Evolutionary conservation across 805 yeast genomes (phyloP), one percentile per base, ranked within the genome.

Genomic region (Jamesozyma piceae): DNA sequence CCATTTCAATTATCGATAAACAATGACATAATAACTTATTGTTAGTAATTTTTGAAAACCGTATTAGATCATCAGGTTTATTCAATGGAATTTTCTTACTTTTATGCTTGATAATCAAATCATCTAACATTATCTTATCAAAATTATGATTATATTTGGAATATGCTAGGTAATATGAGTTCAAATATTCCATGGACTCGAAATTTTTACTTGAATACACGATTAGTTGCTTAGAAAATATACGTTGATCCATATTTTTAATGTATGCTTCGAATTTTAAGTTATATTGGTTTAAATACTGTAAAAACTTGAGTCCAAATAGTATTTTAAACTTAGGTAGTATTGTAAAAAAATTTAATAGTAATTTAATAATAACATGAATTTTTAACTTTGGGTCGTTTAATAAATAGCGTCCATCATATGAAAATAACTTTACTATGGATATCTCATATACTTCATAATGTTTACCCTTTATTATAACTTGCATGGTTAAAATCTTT

Each of bases 231-330:
- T 39, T 45, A 31, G 47, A 43, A 34, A 57, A 60, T 17, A 43
- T 31, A 1, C 20, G 17, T 10, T 28, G 27, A 19, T 45, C 42
- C 42, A 55, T 47, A 31, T 57, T 55, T 24, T 52, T 58, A 27
- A 60, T 51, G 32, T 49, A 59, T 4, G 38, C 27, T 11, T 49
- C 49, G 36, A 55, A 54, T 8, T 41, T 26, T 14, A 59, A 41
- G 15, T 53, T 48, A 39, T 46, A 59, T 34, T 52, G 53, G 15
- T 42, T 39, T n/a, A 56, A 41, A 24, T 60, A 60, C 39, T 60
- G 59, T 17, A 59, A 43, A 44, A 60, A 52, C 45, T 62, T 62
- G 38, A 62, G 35, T 3, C 61, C 63, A 37, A 57, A 56, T 13
- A 58, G 39, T 3, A 48, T 43, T 43, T 54, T 58, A 22, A 41